These are phyloP conservation scores for Hypoxylon perforatum DNA, from an alignment of 495 filamentous ascomycete genomes.

Conservation along the genomic window DNA sequence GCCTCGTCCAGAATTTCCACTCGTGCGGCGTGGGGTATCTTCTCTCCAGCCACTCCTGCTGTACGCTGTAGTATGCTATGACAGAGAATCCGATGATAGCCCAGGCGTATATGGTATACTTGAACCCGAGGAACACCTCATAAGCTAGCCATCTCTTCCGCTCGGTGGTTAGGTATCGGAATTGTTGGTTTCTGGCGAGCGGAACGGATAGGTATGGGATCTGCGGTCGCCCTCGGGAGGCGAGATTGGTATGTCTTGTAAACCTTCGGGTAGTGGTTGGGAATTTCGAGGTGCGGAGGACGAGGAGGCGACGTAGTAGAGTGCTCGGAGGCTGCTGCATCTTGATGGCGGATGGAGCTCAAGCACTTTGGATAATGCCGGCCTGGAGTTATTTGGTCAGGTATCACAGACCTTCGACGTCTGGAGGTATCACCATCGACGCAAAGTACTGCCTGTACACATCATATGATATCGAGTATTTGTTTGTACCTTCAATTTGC, in stretches of 20 bases:
- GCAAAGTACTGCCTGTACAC: neutral
- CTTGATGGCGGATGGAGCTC: conserved; percentile 8
- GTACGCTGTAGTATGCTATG: conserved; percentile 66
- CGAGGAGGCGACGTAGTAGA: conserved; percentile 35
- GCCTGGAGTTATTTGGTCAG: neutral
- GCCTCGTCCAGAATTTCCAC: conserved; percentile 73
- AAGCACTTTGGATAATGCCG: too few species aligned
- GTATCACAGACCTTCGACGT: conserved; percentile 1
- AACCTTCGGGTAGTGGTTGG: conserved; percentile 23
- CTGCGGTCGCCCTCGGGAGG: conserved; percentile 70
- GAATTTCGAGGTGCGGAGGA: conserved; percentile 30
- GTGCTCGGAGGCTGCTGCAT: conserved; percentile 39
- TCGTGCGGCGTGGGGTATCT: conserved; percentile 78
- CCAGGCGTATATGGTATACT: conserved; percentile 69
- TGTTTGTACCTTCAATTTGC: neutral
- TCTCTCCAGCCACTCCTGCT: conserved; percentile 77
- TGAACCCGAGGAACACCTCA: conserved; percentile 68
- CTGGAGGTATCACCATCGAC: conserved; percentile 13
- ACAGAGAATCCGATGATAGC: conserved; percentile 63
- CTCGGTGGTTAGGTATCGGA: conserved; percentile 81
- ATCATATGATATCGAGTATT: neutral
- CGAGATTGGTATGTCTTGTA: conserved; percentile 32
- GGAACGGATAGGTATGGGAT: conserved; percentile 78
- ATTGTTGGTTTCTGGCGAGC: conserved; percentile 63
- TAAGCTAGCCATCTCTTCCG: conserved; percentile 73